Evolutionary conservation across 805 yeast species (phyloP), one percentile per base, ranked within the genome.

Genomic region (Metschnikowia lochheadii): DNA sequence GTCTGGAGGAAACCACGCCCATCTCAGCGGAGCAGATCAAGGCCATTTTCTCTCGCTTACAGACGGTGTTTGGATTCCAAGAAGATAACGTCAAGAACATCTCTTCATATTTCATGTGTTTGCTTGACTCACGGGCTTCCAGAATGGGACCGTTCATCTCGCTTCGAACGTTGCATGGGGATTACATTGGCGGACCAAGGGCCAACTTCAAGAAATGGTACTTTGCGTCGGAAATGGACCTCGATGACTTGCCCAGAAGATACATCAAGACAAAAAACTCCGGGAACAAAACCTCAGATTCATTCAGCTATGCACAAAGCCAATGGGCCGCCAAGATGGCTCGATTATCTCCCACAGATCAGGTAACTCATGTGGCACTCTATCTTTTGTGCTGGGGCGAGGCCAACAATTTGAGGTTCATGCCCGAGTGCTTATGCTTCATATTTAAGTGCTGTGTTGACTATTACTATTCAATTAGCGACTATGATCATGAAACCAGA

Each of bases 391-490:
- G 88, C 54, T 89, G 97, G 97, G 95, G 96, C 0, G 97, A 89
- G 63, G 89, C 96, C 0, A 88, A 87, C 61, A 90, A 88, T 58
- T 63, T 89, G 2, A 75, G 97, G 54, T 89, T 87, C 59, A 84
- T 89, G 82, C 96, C 97, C 0, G 97, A 89, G 62, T 88, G 96
- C 59, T 63, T 89, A 20, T 88, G 95, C 54, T 89, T 90, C 57
- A 80, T 89, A 23, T 89, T 84, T 71, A 87, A 89, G 60, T 85
- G 95, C 58, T 89, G 95, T 45, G 78, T 79, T 44, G 91, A 86
- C 60, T 77, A 77, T 56, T 85, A 77, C 57, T 79, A 78, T 56
- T 76, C 84, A 0, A 63, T 78, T 14, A 76, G 73, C 50, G 47
- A 66, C 8, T 63, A 68, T 23, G 62, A 65, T 42, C 66, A 63